Base-by-base conservation (phyloP, 2,329 filamentous ascomycete species). In the Microsporum audouinii region DNA sequence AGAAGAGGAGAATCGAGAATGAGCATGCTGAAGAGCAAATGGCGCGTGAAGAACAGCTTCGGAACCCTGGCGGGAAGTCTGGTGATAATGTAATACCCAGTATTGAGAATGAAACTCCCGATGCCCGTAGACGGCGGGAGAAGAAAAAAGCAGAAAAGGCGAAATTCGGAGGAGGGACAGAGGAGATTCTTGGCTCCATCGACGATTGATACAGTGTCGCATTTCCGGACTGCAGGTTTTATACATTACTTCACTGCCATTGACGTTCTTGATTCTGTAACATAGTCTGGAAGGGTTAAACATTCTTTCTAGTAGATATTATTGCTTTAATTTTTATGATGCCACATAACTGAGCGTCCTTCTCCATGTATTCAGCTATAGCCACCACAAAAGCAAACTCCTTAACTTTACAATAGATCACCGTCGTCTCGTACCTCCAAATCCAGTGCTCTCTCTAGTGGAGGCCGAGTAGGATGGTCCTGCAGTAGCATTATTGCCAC, bases 1-100 rank as follows among this genome's bases (percentile, higher is more conserved):
- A 77, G 61, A 77, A 75, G 65, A 74, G 72, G 61, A 71, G 71
- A 57, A 77, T 79, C 27, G 76, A 78, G 60, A 73, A 75, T n/a
- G 71, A 79, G 59, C 73, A 78, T 61, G 74, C 73, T 3, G 75
- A 75, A 58, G 74, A 79, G 64, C 76, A 76, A 63, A 69, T 73
- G 58, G 71, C 76, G 5, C 73, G 78, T 61, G 74, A 78, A 57
- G 72, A 77, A 43, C 65, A 74, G 51, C 64, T 78, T 58, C 73
- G 71, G 55, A 77, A 77, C 58, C 75, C 76, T 3, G 70, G 72
- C 51, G 73, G 72, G 14, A 38, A 41, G 27, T 66, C 67, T 1
- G 66, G 63, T 17, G 69, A 69, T 62, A 65, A 67, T 58, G 65
- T 67, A 7, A 49, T 69, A 14, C 69, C 67, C 3, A 69, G 67